phyloP scores from a whole-genome alignment of 768 basidiomycete species.

The Pluteus cervinus region DNA sequence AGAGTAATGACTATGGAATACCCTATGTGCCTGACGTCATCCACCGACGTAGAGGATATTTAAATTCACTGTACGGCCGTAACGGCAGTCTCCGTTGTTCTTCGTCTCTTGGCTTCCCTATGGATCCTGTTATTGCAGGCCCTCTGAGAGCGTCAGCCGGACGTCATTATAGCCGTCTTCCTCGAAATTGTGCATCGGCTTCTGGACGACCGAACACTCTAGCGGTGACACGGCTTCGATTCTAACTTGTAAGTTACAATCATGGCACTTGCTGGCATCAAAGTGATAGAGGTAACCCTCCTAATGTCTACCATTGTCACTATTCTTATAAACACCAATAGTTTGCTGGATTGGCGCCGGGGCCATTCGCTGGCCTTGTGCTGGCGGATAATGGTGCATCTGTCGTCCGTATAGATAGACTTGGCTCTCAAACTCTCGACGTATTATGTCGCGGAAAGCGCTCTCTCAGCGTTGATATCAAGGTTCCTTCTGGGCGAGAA shows the following conservation, averaged over 20 bases:
- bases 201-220: too few species aligned
- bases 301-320: not conserved
- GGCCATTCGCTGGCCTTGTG: slow-evolving; percentile 71
- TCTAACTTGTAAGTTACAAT: slow-evolving; percentile 1
- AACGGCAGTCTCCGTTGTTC: too few species aligned
- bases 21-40: too few species aligned
- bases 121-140: too few species aligned
- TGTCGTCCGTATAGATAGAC: slow-evolving; percentile 70
- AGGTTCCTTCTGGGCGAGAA: slow-evolving; percentile 50
- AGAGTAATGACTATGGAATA: too few species aligned
- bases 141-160: too few species aligned
- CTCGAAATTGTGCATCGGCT: too few species aligned
- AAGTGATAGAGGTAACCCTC: slow-evolving; percentile 40
- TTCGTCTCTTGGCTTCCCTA: too few species aligned
- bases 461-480: slow-evolving; percentile 67
- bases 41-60: too few species aligned
- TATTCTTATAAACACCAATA: slow-evolving; percentile 17
- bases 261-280: slow-evolving; percentile 46
- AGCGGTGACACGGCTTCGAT: too few species aligned
- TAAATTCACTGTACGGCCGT: too few species aligned
- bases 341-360: slow-evolving; percentile 83
- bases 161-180: too few species aligned
- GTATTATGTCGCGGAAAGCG: slow-evolving; percentile 68
- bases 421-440: slow-evolving; percentile 38
- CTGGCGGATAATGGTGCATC: slow-evolving; percentile 77